Percentiles rank a stretch among this genome's conserved stretches.
Conservation (phyloP, 495 filamentous ascomycete genomes). For the Daldinia decipiens region DNA sequence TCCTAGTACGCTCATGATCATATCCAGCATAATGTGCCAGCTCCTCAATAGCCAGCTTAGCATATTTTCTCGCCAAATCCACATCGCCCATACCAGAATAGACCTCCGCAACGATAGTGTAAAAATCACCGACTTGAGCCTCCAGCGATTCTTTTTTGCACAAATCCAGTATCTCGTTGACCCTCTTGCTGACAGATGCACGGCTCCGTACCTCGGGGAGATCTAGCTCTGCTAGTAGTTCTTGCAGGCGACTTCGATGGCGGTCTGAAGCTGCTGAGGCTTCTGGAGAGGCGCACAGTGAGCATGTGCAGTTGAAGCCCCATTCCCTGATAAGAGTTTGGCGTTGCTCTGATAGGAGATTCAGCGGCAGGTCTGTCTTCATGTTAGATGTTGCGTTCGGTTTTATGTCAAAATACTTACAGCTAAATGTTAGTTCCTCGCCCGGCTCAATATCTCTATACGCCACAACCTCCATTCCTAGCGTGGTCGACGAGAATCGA, state of each 20-base stretch:
- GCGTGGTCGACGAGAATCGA: constrained; percentile 41
- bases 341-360: constrained; percentile 43
- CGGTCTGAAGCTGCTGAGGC: constrained; percentile 43
- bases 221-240: constrained; percentile 40
- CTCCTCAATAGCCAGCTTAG: constrained; percentile 40
- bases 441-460: constrained; percentile 48
- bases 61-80: constrained; percentile 42
- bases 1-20: constrained; percentile 38
- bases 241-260: constrained; percentile 39
- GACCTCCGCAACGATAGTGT: constrained; percentile 47
- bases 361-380: constrained; percentile 43
- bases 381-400: background rate
- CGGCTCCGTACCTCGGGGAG: constrained; percentile 35
- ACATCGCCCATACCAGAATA: constrained; percentile 40
- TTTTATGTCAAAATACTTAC: constrained; percentile 24
- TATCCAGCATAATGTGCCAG: constrained; percentile 42
- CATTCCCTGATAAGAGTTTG: constrained; percentile 47
- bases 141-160: constrained; percentile 48
- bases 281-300: constrained; percentile 41
- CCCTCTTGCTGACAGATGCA: constrained; percentile 32
- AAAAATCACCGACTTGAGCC: constrained; percentile 49
- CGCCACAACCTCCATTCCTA: constrained; percentile 48
- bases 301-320: constrained; percentile 53
- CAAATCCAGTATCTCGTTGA: constrained; percentile 41
- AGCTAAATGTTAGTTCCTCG: constrained; percentile 54